A percentile compares a stretch with the other conserved stretches of the same genome.
These are phyloP conservation scores for Plicaturopsis crispa DNA, from an alignment of 768 basidiomycete species.

Conservation along the genomic window DNA sequence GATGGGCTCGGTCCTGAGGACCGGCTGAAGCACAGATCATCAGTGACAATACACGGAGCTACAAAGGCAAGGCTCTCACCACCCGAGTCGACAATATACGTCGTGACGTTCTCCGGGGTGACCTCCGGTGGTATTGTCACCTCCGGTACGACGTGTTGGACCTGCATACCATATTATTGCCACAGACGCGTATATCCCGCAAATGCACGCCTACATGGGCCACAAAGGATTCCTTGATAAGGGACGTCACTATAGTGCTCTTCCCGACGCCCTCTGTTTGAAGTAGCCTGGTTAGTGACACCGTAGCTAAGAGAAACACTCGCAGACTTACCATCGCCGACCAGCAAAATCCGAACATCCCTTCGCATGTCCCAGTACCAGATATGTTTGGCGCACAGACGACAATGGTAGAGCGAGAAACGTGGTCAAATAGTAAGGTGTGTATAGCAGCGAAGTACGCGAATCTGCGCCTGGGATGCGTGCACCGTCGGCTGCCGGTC, in stretches of 20 bases:
- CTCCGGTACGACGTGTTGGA: conserved; percentile 92
- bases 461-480: too few relatives aligned
- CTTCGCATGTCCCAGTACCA: conserved; percentile 53
- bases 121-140: conserved; percentile 98
- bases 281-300: conserved; percentile 9
- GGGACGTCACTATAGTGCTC: conserved; percentile 92
- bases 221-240: conserved; percentile 95
- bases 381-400: neutral
- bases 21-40: conserved; percentile 45
- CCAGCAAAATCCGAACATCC: conserved; percentile 91
- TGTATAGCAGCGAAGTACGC: too few relatives aligned
- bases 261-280: conserved; percentile 90
- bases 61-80: conserved; percentile 39
- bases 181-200: conserved; percentile 1
- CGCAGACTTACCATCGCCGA: conserved; percentile 89
- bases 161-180: conserved; percentile 36
- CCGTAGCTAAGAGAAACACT: conserved; percentile 1
- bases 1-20: conserved; percentile 77
- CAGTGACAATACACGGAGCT: conserved; percentile 5
- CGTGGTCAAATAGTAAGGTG: too few relatives aligned
- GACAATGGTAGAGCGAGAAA: neutral
- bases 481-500: too few relatives aligned
- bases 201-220: conserved; percentile 52
- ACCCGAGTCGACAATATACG: conserved; percentile 96
- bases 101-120: conserved; percentile 95